Conservation (phyloP, 2,329 filamentous ascomycete species). For the Hypoxylon sp. region DNA sequence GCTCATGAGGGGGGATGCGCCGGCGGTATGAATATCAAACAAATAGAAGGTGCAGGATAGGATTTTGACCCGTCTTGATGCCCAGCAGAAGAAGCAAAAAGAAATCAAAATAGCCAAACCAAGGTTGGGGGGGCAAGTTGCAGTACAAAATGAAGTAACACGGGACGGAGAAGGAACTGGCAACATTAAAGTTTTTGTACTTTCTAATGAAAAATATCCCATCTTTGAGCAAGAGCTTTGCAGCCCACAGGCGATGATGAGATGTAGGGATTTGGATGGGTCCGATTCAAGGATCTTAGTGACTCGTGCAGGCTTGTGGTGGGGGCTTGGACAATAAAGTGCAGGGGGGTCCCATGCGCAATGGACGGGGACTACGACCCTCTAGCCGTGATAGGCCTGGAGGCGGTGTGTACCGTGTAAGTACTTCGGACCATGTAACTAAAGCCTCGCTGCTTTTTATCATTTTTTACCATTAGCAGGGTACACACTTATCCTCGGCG, state of each 20-base stretch:
- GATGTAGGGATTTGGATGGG: constrained; percentile 40
- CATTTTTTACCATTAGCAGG: background rate
- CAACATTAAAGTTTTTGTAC: constrained; percentile 45
- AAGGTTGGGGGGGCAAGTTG: constrained; percentile 22
- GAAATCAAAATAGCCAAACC: constrained; percentile 19
- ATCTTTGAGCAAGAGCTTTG: constrained; percentile 31
- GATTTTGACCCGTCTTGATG: constrained; percentile 34
- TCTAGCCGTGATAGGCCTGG: constrained; percentile 34
- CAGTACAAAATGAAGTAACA: constrained; percentile 33
- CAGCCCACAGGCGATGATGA: constrained; percentile 38
- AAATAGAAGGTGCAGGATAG: constrained; percentile 34
- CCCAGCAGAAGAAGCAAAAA: constrained; percentile 29
- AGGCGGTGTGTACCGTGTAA: constrained; percentile 28
- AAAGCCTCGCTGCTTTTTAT: constrained; percentile 32
- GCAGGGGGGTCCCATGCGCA: constrained; percentile 33
- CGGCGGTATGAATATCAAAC: constrained; percentile 35
- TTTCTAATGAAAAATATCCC: constrained; percentile 29
- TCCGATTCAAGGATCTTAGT: constrained; percentile 31
- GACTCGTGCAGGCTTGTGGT: constrained; percentile 24
- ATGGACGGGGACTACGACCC: constrained; percentile 21
- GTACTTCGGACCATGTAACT: constrained; percentile 23
- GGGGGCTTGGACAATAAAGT: constrained; percentile 33
- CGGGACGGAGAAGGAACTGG: constrained; percentile 31
- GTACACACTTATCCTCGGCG: constrained; percentile 20
- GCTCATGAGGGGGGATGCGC: constrained; percentile 35